Conservation (phyloP, 2,329 filamentous ascomycete genomes). For the Byssoonygena ceratinophila region DNA sequence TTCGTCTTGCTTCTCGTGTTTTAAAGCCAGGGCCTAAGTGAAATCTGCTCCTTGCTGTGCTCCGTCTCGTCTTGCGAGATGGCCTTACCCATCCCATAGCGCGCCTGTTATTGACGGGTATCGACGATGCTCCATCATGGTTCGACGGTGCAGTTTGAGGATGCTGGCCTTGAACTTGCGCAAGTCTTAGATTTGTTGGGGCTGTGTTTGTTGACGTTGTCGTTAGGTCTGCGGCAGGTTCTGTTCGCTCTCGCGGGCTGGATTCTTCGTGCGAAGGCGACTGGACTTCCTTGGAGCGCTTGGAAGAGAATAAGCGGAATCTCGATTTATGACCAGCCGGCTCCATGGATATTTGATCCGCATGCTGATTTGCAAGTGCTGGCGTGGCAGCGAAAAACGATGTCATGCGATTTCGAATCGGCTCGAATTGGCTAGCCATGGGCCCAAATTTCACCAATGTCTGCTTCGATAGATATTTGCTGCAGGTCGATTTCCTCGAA, state of each 20-base stretch:
- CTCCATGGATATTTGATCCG: not conserved
- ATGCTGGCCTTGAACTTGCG: not conserved
- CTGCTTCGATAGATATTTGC: not conserved
- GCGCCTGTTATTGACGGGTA: not conserved
- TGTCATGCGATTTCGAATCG: constrained; percentile 2
- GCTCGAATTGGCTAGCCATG: not conserved
- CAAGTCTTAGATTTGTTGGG: not conserved
- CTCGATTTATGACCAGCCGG: not conserved
- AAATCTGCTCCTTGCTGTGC: constrained; percentile 11
- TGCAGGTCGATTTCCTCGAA: not conserved
- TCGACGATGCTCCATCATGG: not conserved
- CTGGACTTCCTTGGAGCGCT: not conserved
- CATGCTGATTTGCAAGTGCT: not conserved
- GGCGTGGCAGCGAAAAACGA: constrained; percentile 7
- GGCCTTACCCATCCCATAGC: constrained; percentile 2
- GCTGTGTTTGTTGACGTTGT: not conserved
- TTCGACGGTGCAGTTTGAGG: not conserved
- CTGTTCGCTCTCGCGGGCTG: not conserved
- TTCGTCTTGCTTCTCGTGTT: constrained; percentile 23
- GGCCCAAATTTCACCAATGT: not conserved
- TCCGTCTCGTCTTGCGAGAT: constrained; percentile 3
- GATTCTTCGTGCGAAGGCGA: not conserved
- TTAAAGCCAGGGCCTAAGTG: constrained; percentile 17
- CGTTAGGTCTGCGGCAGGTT: not conserved
- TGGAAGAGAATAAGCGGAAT: not conserved